These are phyloP conservation scores for Neckera pumila DNA, from an alignment of 225 moss, liverwort and hornwort species.

Conservation along the genomic window DNA sequence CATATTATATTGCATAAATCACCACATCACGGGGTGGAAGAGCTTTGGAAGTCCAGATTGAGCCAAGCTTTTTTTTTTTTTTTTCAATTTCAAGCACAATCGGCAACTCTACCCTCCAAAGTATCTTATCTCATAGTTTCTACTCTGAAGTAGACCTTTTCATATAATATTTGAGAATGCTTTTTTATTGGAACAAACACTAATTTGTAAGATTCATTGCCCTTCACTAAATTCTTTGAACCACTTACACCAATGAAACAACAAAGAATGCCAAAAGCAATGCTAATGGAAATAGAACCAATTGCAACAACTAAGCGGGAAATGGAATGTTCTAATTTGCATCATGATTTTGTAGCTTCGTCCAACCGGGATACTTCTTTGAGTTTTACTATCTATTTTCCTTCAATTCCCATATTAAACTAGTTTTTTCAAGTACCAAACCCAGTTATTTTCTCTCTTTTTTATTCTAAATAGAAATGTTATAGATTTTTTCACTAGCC, in stretches of 20 bases:
- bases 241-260: too few relatives aligned
- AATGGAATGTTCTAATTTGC: background rate
- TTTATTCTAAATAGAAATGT: background rate
- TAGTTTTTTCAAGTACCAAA: background rate
- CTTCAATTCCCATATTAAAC: too few relatives aligned
- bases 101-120: too few relatives aligned
- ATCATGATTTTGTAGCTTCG: background rate
- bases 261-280: background rate
- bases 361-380: background rate
- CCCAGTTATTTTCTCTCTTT: background rate
- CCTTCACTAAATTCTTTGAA: background rate
- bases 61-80: too few relatives aligned
- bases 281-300: background rate
- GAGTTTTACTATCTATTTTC: background rate
- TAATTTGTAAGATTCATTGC: background rate
- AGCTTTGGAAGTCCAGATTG: too few relatives aligned
- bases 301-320: background rate
- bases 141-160: too few relatives aligned
- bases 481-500: background rate
- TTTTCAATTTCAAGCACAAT: too few relatives aligned
- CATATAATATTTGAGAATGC: too few relatives aligned
- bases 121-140: too few relatives aligned
- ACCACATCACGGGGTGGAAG: too few relatives aligned
- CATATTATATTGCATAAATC: background rate
- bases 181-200: background rate